Base-by-base conservation (phyloP, 2,329 filamentous ascomycete genomes). In the Huntiella abstrusa region DNA sequence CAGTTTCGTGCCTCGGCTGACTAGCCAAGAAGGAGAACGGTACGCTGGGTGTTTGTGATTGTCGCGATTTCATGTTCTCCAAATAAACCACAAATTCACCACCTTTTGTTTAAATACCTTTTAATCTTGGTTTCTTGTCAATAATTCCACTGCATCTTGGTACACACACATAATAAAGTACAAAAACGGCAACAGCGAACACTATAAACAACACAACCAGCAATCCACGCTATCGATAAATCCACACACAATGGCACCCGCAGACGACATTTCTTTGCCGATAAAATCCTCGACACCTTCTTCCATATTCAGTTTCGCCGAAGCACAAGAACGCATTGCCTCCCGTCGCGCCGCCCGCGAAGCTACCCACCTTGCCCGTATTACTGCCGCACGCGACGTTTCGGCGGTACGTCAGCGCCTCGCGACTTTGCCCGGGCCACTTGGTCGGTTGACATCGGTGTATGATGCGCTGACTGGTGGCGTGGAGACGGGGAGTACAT, bases 321-420 rank as follows among this genome's bases (percentile, higher is more conserved):
- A 84, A 60, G 88, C 88, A 53, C 87, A 95, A 66, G 73, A 83
- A 64, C 83, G 87, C 60, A 77, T 95, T 51, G 73, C 81, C 53
- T 80, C 82, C 55, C 83, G 86, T 56, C 83, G 85, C 56, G 74
- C 75, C 58, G 77, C 78, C 52, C 80, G 83, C 60, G 83, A 85
- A 61, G 42, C 48, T 34, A 70, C 70, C 51, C 41, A 49, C 35
- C 13, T 43, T 3, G 41, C 44, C 35, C 38, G 35, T 6, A 71
- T 78, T 57, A 66, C 71, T 46, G 75, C 72, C 55, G 67, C 74
- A 49, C 71, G 68, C 43, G 60, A 73, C 53, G 65, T 67, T 44
- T 45, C 16, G 8, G 47, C 42, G 33, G 22, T 45, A 11, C 42
- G 60, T 67, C 45, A 64, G 64, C 55, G 60, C 54, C 51, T 58